Conservation (phyloP, 352 stramenopile genomes). For the Globisporangium yorkense region DNA sequence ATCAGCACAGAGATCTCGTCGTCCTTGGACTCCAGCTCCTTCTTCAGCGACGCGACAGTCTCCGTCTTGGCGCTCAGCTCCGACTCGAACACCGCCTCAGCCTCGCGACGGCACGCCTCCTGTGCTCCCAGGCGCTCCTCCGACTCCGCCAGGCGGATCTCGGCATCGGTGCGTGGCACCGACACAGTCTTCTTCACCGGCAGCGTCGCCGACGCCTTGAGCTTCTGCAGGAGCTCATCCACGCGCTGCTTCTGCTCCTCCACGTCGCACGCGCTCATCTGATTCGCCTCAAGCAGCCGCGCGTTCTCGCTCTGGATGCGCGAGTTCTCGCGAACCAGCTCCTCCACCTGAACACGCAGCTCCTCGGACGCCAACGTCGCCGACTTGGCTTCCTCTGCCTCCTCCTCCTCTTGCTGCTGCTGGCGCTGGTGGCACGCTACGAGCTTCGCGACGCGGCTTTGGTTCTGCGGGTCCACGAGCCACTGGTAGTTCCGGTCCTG, state of each 20-base stretch:
- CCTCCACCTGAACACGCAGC: constrained; percentile 49
- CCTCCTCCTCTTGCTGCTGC: constrained; percentile 3
- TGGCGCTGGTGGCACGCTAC: constrained; percentile 42
- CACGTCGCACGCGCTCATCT: constrained; percentile 27
- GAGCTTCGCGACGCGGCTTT: constrained; percentile 41
- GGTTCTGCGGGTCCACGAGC: constrained; percentile 41
- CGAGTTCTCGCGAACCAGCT: constrained; percentile 49
- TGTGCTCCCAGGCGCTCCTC: constrained; percentile 35
- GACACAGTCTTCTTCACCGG: constrained; percentile 20
- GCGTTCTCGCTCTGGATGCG: constrained; percentile 55
- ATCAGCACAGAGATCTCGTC: constrained; percentile 10
- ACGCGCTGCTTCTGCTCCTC: constrained; percentile 24
- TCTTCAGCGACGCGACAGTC: constrained; percentile 33
- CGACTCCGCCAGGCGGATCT: constrained; percentile 26
- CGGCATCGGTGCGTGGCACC: constrained; percentile 19
- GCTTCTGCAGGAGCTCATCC: constrained; percentile 6
- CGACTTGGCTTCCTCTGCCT: not conserved
- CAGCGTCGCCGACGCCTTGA: constrained; percentile 10
- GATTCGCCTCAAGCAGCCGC: constrained; percentile 24
- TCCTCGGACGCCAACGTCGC: constrained; percentile 25
- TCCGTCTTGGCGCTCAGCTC: constrained; percentile 34
- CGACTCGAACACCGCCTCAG: constrained; percentile 39
- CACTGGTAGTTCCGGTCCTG: constrained; percentile 55
- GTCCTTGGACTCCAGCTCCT: constrained; percentile 13
- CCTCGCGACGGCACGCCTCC: constrained; percentile 41